Base-by-base conservation (phyloP, 225 moss, liverwort and hornwort genomes). In the Pseudisothecium myosuroides region DNA sequence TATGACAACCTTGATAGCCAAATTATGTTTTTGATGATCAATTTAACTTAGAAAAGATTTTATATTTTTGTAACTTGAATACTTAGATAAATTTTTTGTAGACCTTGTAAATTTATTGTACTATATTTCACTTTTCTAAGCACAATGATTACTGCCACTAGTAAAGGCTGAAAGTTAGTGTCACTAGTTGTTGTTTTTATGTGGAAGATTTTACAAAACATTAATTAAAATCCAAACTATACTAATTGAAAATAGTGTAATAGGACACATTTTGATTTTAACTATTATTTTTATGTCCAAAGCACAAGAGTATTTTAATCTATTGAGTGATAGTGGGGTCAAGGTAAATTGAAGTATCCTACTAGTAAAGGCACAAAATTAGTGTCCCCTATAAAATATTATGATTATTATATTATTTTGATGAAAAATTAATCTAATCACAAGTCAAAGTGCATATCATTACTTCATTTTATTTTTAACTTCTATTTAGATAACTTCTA, bases 261-360 rank as follows among this genome's bases (percentile, higher is more conserved):
- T 20, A 11, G 2, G 6, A 65, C 65, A 34, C 36, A 66, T 37
- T 66, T 66, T 37, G 7, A 37, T 20, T 21, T 66, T 20, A 20
- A 66, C 66, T 66, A 20, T 66, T 20, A 6, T 11, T 34, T 34
- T 36, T 36, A 37, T 10, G 6, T 11, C 11, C 3, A 4, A 66
- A 19, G 6, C 11, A 66, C 2, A 11, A 5, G 3, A 66, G 3
- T 11, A 36, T 36, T 36, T 34, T 66, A 10, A 66, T 11, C 36
- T 36, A 36, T 20, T 36, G 36, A 19, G 1, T 36, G 6, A 5
- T 1, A 2, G 0, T 8, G 10, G 10, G 11, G 6, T 66, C 11
- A 11, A 19, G 2, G 6, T 67, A n/a, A n/a, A 67, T 67, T 67
- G 37, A n/a, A 67, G 11, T n/a, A 67, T 12, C 22, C 21, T 67